Evolutionary conservation across 805 yeast species (phyloP), one percentile per base, ranked within the genome.

Genomic region (Wickerhamomyces hampshirensis): DNA sequence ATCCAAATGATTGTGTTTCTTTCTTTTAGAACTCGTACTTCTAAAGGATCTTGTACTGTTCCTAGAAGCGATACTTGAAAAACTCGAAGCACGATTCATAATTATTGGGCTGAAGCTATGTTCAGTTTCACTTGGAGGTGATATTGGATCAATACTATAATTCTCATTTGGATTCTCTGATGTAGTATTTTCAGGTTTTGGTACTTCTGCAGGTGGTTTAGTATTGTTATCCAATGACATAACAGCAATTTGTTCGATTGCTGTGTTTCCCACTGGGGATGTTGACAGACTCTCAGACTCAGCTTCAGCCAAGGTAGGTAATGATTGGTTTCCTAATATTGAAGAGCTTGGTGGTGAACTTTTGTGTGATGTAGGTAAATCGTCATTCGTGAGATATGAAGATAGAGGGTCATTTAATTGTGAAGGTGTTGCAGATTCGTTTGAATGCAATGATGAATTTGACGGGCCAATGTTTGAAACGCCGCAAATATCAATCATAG

Each of bases 1-100:
- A 28, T 51, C 56, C 37, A 53, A 32, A 35, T 54, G 59, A 28
- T 51, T 48, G 35, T 54, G 59, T 31, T 35, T 51, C 29, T 35
- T 46, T 21, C 31, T 48, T 23, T 30, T 39, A 2, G 41, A 31
- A 9, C 35, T 39, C 5, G 26, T 15, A 14, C 45, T 41, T 30
- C 40, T 32, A 4, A 7, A 18, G 8, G 43, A 37, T 16, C 38
- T 42, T 6, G 34, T 30, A 33, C 45, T 40, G 8, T 44, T 34
- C 8, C 38, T 37, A 0, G 56, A 51, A 4, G 39, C 33, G 17
- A 50, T 26, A 33, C 48, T 42, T 6, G 50, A 44, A 30, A 42
- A 42, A 9, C 50, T 44, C 7, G 49, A 36, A 6, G 42, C 42
- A 34, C 50, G 35, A 16, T 31, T 29, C 26, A 43, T 35, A 1